Base-by-base conservation (phyloP, 257 asterid genomes). In the Cruciata laevipes region DNA sequence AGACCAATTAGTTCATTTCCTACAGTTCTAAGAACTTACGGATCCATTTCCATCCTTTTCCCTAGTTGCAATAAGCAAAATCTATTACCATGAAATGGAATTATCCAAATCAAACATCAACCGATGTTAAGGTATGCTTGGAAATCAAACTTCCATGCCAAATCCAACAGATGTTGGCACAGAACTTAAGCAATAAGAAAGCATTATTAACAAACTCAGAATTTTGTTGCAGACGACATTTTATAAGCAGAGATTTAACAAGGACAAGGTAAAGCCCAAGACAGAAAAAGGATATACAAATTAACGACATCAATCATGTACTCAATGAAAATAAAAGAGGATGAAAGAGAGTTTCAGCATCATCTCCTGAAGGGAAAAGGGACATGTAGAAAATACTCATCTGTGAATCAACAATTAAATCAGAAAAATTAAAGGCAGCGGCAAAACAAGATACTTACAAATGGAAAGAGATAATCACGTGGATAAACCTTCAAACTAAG, bases 401-500 rank as follows among this genome's bases (percentile, higher is more conserved):
- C 47, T 62, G n/a, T 33, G 38, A 7, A 23, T 11, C n/a, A 38
- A 6, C 25, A 5, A 2, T 38, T 13, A n/a, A n/a, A 5, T 20
- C 27, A 12, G 32, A 63, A 37, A 37, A 21, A 49, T 61, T 31
- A 63, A 37, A 13, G 13, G 38, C 35, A 21, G 14, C 21, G 2
- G 30, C 31, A 59, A 9, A 24, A 75, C 53, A 73, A 68, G 66
- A 72, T 71, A 90, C 99, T 88, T 88, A 94, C 99, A 78, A 78
- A 90, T 27, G 96, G 88, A 83, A 94, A 94, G 66, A 94, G 85
- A 80, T 94, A 94, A 66, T 94, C 99, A 25, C 77, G 87, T 71
- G 99, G 99, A 82, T 85, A 83, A 78, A 94, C 97, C 74, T 73
- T 90, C 87, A 94, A 81, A 60, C 80, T 20, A 66, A 94, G 97